Percentiles rank a stretch among this genome's conserved stretches.
phyloP scores from a whole-genome alignment of 805 yeast genomes.

The Yamadazyma olivae region DNA sequence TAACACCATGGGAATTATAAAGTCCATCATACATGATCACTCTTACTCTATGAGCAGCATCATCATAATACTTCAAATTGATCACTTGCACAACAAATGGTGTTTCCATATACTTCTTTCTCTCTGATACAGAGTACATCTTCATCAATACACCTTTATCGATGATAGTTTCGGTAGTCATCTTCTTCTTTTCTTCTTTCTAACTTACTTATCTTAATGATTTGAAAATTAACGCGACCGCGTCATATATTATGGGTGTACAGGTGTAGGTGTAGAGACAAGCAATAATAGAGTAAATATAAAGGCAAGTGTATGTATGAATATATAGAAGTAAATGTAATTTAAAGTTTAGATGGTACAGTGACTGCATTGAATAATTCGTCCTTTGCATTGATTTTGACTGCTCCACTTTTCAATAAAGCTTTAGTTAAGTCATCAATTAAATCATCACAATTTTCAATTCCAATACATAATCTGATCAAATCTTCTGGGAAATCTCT shows the following conservation, averaged over 20 bases:
- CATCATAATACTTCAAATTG: slow-evolving; percentile 27
- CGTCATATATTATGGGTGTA: too few relatives aligned
- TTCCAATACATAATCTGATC: slow-evolving; percentile 87
- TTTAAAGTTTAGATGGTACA: slow-evolving; percentile 24
- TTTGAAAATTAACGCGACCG: too few relatives aligned
- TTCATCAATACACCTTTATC: slow-evolving; percentile 11
- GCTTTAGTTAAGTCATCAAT: slow-evolving; percentile 78
- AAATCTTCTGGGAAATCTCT: slow-evolving; percentile 92
- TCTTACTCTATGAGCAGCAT: slow-evolving; percentile 24
- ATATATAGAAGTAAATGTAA: too few relatives aligned
- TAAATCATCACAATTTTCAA: slow-evolving; percentile 78
- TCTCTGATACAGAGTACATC: slow-evolving; percentile 10
- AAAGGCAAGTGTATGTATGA: too few relatives aligned
- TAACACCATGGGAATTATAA: slow-evolving; percentile 34
- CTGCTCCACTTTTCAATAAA: slow-evolving; percentile 61
- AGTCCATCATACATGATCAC: slow-evolving; percentile 38
- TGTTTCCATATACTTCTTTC: slow-evolving; percentile 12
- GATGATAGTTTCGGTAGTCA: slow-evolving; percentile 8
- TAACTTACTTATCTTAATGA: too few relatives aligned
- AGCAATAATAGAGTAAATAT: too few relatives aligned
- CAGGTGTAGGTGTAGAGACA: too few relatives aligned
- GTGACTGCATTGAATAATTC: slow-evolving; percentile 39
- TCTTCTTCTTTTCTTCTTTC: too few relatives aligned
- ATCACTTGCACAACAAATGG: slow-evolving; percentile 33
- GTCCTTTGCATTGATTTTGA: slow-evolving; percentile 36